Base-by-base conservation (phyloP, 73 alveolate species). In the Symbiodinium natans region DNA sequence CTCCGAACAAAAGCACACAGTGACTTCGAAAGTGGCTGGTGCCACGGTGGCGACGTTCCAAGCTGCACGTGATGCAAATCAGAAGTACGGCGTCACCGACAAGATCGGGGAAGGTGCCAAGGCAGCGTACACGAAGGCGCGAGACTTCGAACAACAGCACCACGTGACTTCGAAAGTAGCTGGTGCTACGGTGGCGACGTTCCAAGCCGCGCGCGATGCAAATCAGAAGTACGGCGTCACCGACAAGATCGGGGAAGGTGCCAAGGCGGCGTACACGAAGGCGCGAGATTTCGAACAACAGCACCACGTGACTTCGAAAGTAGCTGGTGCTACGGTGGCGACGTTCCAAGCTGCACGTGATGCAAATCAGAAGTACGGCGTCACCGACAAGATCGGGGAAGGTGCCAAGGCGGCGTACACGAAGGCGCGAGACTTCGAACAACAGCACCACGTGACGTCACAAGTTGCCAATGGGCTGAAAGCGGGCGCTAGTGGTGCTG, bases 341-440 rank as follows among this genome's bases (percentile, higher is more conserved):
- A 33, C 95, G 0, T 82, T 87, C 71, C 41, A 39, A 23, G 95
- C 85, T 21, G 84, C 71, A 2, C 95, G 95, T 6, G 95, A 59
- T 36, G 85, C 71, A 13, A 88, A 88, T 68, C 86, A 88, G 86
- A 88, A 63, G 31, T 88, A 88, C 31, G 97, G 89, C 33, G 34
- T 90, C 80, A 90, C 97, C 38, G 89, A 90, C 54, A 90, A 90
- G 56, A 90, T 73, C 17, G 77, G 89, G 27, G 77, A 73, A 33
- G 97, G 89, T 9, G 97, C 97, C 5, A 41, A 5, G 34, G 82
- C 82, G 3, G 82, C 97, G 2, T 90, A 73, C 82, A 54, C 87
- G 82, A 71, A 90, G 71, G 97, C 97, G 17, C 34, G 41, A 29
- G 95, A 89, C 21, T 23, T 56, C 73, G 86, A 89, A 3, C 75